Conservation (phyloP, 2,329 filamentous ascomycete species). For the Mycosphaerella sp. region DNA sequence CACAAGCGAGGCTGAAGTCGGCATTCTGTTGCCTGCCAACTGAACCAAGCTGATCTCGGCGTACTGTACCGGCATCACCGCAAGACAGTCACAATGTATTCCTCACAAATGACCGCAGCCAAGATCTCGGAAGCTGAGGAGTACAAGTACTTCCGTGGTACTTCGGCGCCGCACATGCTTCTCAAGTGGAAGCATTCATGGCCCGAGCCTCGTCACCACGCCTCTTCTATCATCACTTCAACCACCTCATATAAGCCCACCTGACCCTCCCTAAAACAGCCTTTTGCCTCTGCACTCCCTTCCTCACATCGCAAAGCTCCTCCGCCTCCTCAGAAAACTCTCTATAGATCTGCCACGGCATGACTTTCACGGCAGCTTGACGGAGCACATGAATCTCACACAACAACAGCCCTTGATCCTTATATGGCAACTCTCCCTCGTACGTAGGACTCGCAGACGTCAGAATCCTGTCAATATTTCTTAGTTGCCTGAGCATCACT, state of each 20-base stretch:
- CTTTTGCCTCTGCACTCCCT: conserved; percentile 69
- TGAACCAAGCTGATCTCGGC: background rate
- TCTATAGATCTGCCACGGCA: conserved; percentile 67
- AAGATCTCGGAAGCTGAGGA: background rate
- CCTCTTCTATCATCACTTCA: conserved; percentile 19
- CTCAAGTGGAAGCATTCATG: background rate
- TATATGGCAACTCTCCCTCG: conserved; percentile 75
- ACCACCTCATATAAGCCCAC: conserved; percentile 83
- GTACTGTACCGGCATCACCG: background rate
- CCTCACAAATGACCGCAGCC: background rate
- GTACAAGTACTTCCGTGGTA: background rate
- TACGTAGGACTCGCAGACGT: conserved; percentile 52
- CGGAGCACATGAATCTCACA: conserved; percentile 84
- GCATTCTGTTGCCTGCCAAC: conserved; percentile 9
- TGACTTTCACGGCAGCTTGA: conserved; percentile 57
- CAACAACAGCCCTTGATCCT: conserved; percentile 82
- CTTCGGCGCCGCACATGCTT: background rate
- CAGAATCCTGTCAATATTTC: conserved; percentile 73
- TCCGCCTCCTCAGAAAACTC: conserved; percentile 86
- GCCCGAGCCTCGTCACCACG: background rate
- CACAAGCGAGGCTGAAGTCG: background rate
- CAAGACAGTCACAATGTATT: background rate
- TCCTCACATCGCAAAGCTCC: conserved; percentile 73
- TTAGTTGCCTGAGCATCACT: conserved; percentile 67
- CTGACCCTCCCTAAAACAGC: conserved; percentile 75